These are phyloP conservation scores for Clonostachys byssicola DNA, from an alignment of 2,329 filamentous ascomycete genomes.

Conservation along the genomic window DNA sequence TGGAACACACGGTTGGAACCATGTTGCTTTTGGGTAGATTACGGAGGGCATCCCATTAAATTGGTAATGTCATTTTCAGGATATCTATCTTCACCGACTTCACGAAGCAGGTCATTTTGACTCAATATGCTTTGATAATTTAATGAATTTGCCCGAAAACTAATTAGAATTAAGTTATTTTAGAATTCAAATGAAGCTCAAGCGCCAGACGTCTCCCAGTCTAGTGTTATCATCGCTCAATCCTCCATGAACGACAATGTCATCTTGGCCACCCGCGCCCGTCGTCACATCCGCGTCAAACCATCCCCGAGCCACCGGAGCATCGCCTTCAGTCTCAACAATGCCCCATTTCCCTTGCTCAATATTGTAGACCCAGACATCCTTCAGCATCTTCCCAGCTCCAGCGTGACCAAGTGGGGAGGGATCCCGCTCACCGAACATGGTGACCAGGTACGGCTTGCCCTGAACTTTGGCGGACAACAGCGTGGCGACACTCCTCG, in stretches of 20 bases:
- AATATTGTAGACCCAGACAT: conserved; percentile 34
- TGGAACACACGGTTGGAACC: too few species aligned
- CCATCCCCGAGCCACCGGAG: conserved; percentile 28
- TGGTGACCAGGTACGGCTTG: conserved; percentile 21
- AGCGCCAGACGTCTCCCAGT: conserved; percentile 31
- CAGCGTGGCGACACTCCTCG: conserved; percentile 22
- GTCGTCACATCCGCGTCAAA: conserved; percentile 27
- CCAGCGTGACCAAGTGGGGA: conserved; percentile 29
- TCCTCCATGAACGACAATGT: conserved; percentile 30
- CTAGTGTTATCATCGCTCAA: conserved; percentile 27
- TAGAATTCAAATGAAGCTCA: conserved; percentile 8
- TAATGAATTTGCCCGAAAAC: too few species aligned
- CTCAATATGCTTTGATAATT: too few species aligned
- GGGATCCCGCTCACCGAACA: conserved; percentile 33
- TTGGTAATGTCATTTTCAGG: too few species aligned
- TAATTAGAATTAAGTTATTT: too few species aligned
- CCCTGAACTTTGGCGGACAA: conserved; percentile 11
- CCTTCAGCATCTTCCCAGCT: conserved; percentile 31
- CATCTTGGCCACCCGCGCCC: conserved; percentile 5
- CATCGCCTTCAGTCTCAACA: conserved; percentile 10
- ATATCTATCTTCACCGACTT: too few species aligned
- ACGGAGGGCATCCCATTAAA: too few species aligned
- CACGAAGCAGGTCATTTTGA: too few species aligned
- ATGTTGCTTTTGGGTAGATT: too few species aligned
- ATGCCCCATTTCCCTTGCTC: conserved; percentile 17